Base-by-base conservation (phyloP, 2,329 filamentous ascomycete genomes). In the Boeremia exigua region DNA sequence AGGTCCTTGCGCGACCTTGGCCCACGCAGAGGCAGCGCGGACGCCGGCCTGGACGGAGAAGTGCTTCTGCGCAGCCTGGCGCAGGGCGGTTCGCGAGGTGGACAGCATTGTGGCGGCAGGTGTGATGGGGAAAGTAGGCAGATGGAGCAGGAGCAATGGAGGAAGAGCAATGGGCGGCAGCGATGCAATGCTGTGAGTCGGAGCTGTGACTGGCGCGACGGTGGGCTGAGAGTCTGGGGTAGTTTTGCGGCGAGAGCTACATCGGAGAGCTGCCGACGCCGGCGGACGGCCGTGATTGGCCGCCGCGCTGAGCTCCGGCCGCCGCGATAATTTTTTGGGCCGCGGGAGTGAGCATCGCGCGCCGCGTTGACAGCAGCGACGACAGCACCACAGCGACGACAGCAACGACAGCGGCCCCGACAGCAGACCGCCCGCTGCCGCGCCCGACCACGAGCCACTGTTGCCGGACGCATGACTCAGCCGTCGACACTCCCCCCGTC, bases 1-100 rank as follows among this genome's bases (percentile, higher is more conserved):
- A 85, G 94, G 94, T 63, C 94, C 94, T 81, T 97, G 91, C 66
- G 91, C 89, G 52, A 98, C 92, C 72, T 90, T 89, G 74, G 91
- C 86, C 93, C 94, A 98, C 66, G 90, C 91, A 59, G 92, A 96
- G 67, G 86, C 88, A 69, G 88, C 85, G 74, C 85, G 81, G 62
- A 81, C 76, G 66, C 80, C 80, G 48, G 66, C 60, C 59, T 62
- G 71, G 63, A 72, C 48, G 43, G 66, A 61, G 58, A 74, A 62
- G 56, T 71, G 71, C 68, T 71, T 72, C 54, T 63, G 60, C 19
- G 72, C 70, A 61, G 72, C 72, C 60, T 75, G 73, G 61, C 75
- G 72, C 66, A 76, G 59, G 32, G 71, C 73, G 56, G 69, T 71
- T 61, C 74, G 69, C 50, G 74, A 75, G 47, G 73, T 72, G 54